Conservation (phyloP, 371 early-diverging fungal species). For the Fennellomyces sp. region DNA sequence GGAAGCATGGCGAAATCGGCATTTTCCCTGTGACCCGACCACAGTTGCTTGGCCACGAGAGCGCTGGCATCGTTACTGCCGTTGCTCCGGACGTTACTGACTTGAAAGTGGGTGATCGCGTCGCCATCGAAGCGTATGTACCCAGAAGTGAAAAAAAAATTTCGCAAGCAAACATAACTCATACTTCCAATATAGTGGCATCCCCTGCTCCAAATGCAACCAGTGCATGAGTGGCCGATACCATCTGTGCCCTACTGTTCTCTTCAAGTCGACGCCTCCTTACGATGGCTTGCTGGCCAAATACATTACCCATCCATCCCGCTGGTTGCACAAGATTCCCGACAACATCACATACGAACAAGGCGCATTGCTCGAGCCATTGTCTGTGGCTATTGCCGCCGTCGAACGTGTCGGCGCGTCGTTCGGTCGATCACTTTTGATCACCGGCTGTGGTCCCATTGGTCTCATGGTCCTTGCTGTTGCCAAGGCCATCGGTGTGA, state of each 20-base stretch:
- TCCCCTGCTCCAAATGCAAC: conserved; percentile 45
- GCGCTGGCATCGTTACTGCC: conserved; percentile 46
- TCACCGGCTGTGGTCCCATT: conserved; percentile 51
- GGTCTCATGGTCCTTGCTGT: conserved; percentile 46
- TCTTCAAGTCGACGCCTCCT: conserved; percentile 54
- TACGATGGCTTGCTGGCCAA: conserved; percentile 44
- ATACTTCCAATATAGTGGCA: conserved; percentile 32
- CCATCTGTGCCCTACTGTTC: conserved; percentile 46
- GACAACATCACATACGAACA: conserved; percentile 37
- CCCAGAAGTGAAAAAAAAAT: conserved; percentile 13
- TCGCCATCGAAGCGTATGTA: conserved; percentile 45
- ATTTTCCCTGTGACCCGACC: conserved; percentile 44
- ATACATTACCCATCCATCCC: conserved; percentile 47
- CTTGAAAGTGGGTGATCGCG: conserved; percentile 31
- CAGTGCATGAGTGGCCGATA: conserved; percentile 51
- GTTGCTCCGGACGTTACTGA: conserved; percentile 36
- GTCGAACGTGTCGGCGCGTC: conserved; percentile 38
- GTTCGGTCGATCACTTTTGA: conserved; percentile 41
- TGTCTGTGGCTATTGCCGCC: conserved; percentile 48
- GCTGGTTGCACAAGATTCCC: conserved; percentile 52
- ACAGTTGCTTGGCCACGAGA: conserved; percentile 50
- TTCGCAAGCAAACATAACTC: background rate
- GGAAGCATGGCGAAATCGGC: conserved; percentile 51
- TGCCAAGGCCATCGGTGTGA: conserved; percentile 41
- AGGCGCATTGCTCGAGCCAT: conserved; percentile 46